Evolutionary conservation across 2,329 filamentous ascomycete genomes (phyloP).

Genomic region (Penicillium occitanis): DNA sequence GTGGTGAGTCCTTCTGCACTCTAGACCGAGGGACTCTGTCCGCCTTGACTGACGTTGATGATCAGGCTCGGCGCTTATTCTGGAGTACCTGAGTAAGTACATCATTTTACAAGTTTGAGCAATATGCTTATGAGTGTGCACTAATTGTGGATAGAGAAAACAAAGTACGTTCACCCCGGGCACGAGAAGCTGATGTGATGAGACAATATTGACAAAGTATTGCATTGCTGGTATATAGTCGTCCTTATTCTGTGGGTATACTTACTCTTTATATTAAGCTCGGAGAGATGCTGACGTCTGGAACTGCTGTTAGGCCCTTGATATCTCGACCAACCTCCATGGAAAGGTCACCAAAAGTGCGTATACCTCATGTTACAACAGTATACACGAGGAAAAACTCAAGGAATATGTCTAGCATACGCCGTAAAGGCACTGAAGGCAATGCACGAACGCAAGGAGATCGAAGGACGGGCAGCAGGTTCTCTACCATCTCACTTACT

Average conservation of each 20-base stretch:
- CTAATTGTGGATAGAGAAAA: slow-evolving; percentile 10
- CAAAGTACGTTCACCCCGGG: slow-evolving; percentile 15
- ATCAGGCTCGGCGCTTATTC: slow-evolving; percentile 45
- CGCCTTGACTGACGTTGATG: neutral
- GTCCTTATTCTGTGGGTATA: slow-evolving; percentile 53
- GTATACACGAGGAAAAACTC: neutral
- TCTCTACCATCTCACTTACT: slow-evolving; percentile 19
- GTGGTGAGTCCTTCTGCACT: slow-evolving; percentile 30
- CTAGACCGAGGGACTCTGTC: neutral
- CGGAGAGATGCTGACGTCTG: neutral
- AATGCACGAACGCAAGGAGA: slow-evolving; percentile 59
- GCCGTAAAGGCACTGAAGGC: slow-evolving; percentile 63
- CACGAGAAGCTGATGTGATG: neutral
- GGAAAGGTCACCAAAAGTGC: slow-evolving; percentile 59
- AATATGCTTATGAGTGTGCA: neutral
- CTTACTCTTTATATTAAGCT: neutral
- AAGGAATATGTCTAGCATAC: slow-evolving; percentile 42
- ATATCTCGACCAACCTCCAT: slow-evolving; percentile 62
- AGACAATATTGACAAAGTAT: neutral
- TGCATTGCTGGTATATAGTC: slow-evolving; percentile 34
- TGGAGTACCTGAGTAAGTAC: slow-evolving; percentile 52
- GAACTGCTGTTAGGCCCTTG: slow-evolving; percentile 47
- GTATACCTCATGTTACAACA: neutral
- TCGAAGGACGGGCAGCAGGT: slow-evolving; percentile 59
- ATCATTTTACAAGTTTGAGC: too few relatives aligned